phyloP scores from a whole-genome alignment of 2,329 filamentous ascomycete genomes.

The Aphanoascus verrucosus region DNA sequence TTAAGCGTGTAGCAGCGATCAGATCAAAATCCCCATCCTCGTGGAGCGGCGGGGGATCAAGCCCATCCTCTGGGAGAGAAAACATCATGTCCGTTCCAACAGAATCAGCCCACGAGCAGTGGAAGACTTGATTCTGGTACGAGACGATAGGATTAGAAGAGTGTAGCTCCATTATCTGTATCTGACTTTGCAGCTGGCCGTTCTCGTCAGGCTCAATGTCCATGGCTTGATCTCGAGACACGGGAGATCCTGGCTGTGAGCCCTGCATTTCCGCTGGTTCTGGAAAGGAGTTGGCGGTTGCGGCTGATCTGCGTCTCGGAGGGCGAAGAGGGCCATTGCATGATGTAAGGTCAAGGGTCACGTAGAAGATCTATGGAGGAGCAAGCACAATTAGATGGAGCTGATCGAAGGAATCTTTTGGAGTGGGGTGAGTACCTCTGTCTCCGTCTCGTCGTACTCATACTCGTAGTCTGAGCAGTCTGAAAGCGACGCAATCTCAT shows the following conservation, averaged over 20 bases:
- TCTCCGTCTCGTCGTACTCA: constrained; percentile 46
- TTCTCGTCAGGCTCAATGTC: constrained; percentile 16
- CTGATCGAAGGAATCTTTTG: constrained; percentile 11
- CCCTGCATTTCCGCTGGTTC: constrained; percentile 10
- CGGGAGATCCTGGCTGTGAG: constrained; percentile 1
- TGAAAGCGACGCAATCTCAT: constrained; percentile 13
- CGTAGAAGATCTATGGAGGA: constrained; percentile 42
- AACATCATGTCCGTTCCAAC: constrained; percentile 79
- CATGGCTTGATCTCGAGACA: constrained; percentile 3
- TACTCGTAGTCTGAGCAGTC: constrained; percentile 49
- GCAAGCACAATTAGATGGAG: neutral
- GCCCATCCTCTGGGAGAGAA: constrained; percentile 37
- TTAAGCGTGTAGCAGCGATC: constrained; percentile 57
- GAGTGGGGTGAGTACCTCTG: constrained; percentile 35
- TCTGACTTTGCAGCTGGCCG: constrained; percentile 28
- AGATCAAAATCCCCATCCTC: constrained; percentile 51
- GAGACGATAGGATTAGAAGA: constrained; percentile 64
- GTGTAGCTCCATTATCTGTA: constrained; percentile 79
- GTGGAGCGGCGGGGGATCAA: constrained; percentile 40
- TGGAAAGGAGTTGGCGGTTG: neutral
- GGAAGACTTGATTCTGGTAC: constrained; percentile 67
- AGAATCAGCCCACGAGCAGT: constrained; percentile 69
- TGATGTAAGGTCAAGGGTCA: constrained; percentile 49
- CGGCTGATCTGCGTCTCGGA: constrained; percentile 20
- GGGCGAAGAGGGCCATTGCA: constrained; percentile 31